A percentile compares a stretch with the other conserved stretches of the same genome.
Evolutionary conservation across 345 rosid genomes (phyloP).

Genomic region (Ceriops tagal): DNA sequence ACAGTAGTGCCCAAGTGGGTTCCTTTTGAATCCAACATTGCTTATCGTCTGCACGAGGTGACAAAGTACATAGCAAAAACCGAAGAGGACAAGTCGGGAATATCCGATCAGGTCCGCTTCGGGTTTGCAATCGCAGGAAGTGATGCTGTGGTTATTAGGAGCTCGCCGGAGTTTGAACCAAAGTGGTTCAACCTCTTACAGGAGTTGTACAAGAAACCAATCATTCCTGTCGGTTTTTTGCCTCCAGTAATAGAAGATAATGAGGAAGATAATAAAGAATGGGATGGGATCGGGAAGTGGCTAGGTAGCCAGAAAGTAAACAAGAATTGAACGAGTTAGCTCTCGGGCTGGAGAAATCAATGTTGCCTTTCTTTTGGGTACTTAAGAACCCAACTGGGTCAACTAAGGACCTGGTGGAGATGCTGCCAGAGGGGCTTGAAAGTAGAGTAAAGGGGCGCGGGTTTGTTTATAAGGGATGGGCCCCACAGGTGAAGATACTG

Average conservation of each 20-base stretch:
- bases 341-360: slow-evolving; percentile 44
- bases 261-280: slow-evolving; percentile 10
- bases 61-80: slow-evolving; percentile 38
- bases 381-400: neutral
- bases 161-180: slow-evolving; percentile 43
- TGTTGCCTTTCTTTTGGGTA: slow-evolving; percentile 45
- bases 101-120: slow-evolving; percentile 43
- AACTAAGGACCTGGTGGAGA: slow-evolving; percentile 4
- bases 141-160: slow-evolving; percentile 41
- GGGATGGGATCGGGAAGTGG: slow-evolving; percentile 39
- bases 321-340: slow-evolving; percentile 38
- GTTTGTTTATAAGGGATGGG: slow-evolving; percentile 8
- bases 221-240: slow-evolving; percentile 44
- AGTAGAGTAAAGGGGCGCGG: slow-evolving; percentile 13
- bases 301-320: slow-evolving; percentile 27
- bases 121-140: slow-evolving; percentile 29
- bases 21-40: slow-evolving; percentile 18
- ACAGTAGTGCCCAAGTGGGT: slow-evolving; percentile 33
- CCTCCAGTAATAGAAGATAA: slow-evolving; percentile 29
- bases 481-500: slow-evolving; percentile 24
- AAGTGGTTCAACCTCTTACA: slow-evolving; percentile 45
- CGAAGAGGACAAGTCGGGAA: slow-evolving; percentile 35
- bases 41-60: slow-evolving; percentile 30
- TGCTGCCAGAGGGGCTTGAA: slow-evolving; percentile 19
- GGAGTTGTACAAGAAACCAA: slow-evolving; percentile 32